phyloP scores from a whole-genome alignment of 306 rosid species.

The Elaeagnus macrophylla region DNA sequence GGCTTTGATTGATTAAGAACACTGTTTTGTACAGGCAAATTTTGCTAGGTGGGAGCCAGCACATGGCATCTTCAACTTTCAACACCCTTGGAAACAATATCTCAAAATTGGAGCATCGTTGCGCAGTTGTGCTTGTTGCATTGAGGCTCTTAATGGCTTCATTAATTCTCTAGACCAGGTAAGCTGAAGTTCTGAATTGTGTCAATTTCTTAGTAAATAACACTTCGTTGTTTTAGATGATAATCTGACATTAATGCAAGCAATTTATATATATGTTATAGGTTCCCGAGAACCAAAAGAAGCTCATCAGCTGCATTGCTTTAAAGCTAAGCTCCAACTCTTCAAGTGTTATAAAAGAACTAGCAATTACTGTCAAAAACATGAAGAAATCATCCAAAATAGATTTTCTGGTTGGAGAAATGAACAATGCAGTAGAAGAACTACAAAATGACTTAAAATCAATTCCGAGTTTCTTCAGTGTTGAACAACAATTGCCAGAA shows the following conservation, averaged over 20 bases:
- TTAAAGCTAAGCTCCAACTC: constrained; percentile 35
- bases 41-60: constrained; percentile 89
- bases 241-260: background rate
- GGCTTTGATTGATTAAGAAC: background rate
- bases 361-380: constrained; percentile 33
- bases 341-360: constrained; percentile 46
- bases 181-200: background rate
- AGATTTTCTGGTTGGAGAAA: constrained; percentile 35
- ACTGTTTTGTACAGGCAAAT: constrained; percentile 46
- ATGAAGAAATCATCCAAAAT: constrained; percentile 57
- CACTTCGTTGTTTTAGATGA: background rate
- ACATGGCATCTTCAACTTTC: constrained; percentile 62
- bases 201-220: background rate
- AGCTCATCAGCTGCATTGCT: constrained; percentile 30
- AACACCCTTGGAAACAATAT: constrained; percentile 86
- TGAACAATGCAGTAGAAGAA: constrained; percentile 49
- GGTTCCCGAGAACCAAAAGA: constrained; percentile 42
- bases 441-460: constrained; percentile 40
- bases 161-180: constrained; percentile 53
- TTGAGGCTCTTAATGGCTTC: constrained; percentile 73
- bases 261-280: background rate
- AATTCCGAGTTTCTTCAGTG: constrained; percentile 20
- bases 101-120: constrained; percentile 59
- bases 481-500: constrained; percentile 5
- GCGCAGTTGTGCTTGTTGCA: constrained; percentile 68